phyloP scores from a whole-genome alignment of 306 rosid species.

The Trichosanthes truncata region DNA sequence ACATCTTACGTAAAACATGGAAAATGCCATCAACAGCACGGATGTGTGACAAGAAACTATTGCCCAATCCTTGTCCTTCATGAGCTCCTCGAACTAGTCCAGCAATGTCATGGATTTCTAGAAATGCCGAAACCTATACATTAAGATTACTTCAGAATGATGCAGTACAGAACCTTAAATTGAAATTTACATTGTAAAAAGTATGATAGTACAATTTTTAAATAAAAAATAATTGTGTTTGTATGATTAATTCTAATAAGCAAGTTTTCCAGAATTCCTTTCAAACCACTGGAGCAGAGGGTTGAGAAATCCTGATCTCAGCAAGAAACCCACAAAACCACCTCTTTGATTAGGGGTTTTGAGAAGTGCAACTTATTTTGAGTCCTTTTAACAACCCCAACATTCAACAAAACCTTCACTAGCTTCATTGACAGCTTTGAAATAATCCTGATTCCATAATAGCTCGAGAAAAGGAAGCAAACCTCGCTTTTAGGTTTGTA shows the following conservation, averaged over 20 bases:
- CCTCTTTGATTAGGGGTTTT: background rate
- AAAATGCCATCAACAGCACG: constrained; percentile 99
- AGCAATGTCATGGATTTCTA: constrained; percentile 95
- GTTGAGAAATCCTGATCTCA: background rate
- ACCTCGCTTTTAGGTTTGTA: constrained; percentile 97
- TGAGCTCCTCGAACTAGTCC: constrained; percentile 98
- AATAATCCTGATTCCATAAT: background rate
- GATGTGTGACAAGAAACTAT: constrained; percentile 92
- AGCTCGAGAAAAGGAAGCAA: constrained; percentile 8
- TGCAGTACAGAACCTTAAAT: background rate
- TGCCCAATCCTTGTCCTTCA: constrained; percentile 95
- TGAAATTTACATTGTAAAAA: background rate
- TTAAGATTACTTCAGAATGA: constrained; percentile 5
- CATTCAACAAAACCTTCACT: background rate
- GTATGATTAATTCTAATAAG: background rate
- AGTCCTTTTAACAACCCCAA: background rate
- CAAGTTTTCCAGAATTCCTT: background rate
- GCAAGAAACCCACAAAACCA: background rate
- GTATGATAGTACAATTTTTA: background rate
- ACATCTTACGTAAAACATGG: constrained; percentile 83
- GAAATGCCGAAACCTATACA: constrained; percentile 74
- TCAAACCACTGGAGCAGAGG: background rate
- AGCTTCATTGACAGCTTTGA: background rate
- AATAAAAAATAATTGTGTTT: background rate
- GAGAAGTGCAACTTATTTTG: background rate